Evolutionary conservation across 108 stramenopile species (phyloP).

Genomic region (Discostella stelligeroides): DNA sequence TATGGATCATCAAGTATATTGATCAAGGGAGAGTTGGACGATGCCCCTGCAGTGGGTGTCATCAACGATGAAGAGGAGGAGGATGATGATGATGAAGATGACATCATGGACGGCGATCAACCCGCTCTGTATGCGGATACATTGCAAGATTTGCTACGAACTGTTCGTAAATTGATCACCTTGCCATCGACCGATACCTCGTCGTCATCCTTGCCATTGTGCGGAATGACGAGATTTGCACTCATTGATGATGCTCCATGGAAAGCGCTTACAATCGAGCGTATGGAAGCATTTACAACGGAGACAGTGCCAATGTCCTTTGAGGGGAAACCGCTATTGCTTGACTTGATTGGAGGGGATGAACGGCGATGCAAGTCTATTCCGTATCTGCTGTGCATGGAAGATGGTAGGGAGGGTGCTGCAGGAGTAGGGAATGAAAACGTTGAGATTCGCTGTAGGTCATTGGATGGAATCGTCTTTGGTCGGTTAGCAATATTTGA

Average conservation of each 20-base stretch:
- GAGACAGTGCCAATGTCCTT: slow-evolving; percentile 40
- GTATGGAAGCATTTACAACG: slow-evolving; percentile 8
- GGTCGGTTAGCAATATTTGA: slow-evolving; percentile 89
- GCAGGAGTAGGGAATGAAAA: slow-evolving; percentile 13
- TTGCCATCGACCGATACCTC: slow-evolving; percentile 19
- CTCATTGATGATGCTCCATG: slow-evolving; percentile 74
- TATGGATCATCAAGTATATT: slow-evolving; percentile 60
- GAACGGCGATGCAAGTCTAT: slow-evolving; percentile 54
- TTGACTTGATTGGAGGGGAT: slow-evolving; percentile 50
- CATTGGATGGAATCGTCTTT: slow-evolving; percentile 64
- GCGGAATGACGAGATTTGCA: slow-evolving; percentile 57
- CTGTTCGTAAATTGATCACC: slow-evolving; percentile 40
- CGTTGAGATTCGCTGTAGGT: slow-evolving; percentile 28
- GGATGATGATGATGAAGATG: slow-evolving; percentile 54
- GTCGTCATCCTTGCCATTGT: not conserved
- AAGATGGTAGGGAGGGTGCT: slow-evolving; percentile 9
- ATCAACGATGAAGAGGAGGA: slow-evolving; percentile 66
- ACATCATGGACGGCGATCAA: slow-evolving; percentile 66
- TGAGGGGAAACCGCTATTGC: slow-evolving; percentile 41
- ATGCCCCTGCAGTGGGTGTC: slow-evolving; percentile 20
- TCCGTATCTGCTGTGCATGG: slow-evolving; percentile 50
- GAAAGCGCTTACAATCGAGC: slow-evolving; percentile 52
- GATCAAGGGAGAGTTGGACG: slow-evolving; percentile 60
- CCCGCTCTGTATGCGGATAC: slow-evolving; percentile 69
- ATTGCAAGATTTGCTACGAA: slow-evolving; percentile 76